A percentile compares a stretch with the other conserved stretches of the same genome.
Evolutionary conservation across 495 filamentous ascomycete species (phyloP).

Genomic region (Talaromyces borbonicus): DNA sequence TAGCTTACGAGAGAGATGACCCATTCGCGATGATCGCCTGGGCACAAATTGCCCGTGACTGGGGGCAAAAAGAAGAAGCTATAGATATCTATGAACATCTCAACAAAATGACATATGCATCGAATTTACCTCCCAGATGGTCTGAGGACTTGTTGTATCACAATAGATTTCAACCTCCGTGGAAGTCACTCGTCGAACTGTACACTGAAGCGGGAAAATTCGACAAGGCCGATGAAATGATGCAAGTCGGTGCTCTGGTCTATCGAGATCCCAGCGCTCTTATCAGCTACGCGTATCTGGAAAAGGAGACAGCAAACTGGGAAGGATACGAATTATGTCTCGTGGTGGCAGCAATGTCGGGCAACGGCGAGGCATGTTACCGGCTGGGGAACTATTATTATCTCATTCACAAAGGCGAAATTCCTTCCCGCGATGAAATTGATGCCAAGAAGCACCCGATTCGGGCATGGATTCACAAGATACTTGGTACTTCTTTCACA

Average conservation of each 20-base stretch:
- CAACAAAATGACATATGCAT: slow-evolving; percentile 13
- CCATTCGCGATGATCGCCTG: slow-evolving; percentile 24
- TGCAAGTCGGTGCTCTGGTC: slow-evolving; percentile 17
- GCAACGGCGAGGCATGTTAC: slow-evolving; percentile 18
- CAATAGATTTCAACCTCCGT: slow-evolving; percentile 13
- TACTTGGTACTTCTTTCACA: neutral
- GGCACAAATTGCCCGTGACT: slow-evolving; percentile 18
- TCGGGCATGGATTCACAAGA: neutral
- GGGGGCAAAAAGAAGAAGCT: slow-evolving; percentile 15
- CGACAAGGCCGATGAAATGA: slow-evolving; percentile 9
- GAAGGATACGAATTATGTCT: slow-evolving; percentile 29
- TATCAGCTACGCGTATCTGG: slow-evolving; percentile 16
- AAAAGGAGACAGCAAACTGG: slow-evolving; percentile 15
- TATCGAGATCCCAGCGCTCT: slow-evolving; percentile 25
- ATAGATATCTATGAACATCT: slow-evolving; percentile 19
- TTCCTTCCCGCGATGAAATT: slow-evolving; percentile 17
- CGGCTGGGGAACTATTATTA: slow-evolving; percentile 33
- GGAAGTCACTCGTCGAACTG: slow-evolving; percentile 18
- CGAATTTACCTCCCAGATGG: neutral
- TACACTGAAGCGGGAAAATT: slow-evolving; percentile 8
- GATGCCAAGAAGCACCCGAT: neutral
- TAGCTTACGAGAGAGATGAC: slow-evolving; percentile 10
- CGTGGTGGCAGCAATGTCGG: slow-evolving; percentile 22
- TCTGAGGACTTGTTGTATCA: slow-evolving; percentile 11
- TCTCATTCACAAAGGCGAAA: slow-evolving; percentile 17